Percentiles rank a stretch among this genome's conserved stretches.
phyloP scores from a whole-genome alignment of 495 filamentous ascomycete species.

The Daldinia vernicosa region DNA sequence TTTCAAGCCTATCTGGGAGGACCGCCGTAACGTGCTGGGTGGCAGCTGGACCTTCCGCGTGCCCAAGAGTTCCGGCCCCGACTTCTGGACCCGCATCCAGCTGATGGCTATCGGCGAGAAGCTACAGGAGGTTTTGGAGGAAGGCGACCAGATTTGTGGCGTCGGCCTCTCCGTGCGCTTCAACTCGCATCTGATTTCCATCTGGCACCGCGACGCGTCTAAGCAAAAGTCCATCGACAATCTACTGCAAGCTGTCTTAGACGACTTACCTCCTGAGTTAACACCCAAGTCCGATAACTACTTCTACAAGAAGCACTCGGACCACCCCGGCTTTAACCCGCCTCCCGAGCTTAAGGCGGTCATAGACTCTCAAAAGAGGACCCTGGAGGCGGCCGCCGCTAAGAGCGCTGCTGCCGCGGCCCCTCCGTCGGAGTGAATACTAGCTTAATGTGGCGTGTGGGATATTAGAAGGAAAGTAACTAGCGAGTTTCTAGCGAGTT shows the following conservation, averaged over 20 bases:
- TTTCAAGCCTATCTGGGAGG: constrained; percentile 90
- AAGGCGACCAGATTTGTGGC: constrained; percentile 82
- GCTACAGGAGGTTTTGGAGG: constrained; percentile 77
- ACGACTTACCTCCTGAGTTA: constrained; percentile 71
- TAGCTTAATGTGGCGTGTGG: neutral
- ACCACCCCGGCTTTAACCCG: constrained; percentile 65
- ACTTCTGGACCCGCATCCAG: constrained; percentile 83
- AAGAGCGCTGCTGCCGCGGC: constrained; percentile 35
- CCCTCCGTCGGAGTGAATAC: constrained; percentile 22
- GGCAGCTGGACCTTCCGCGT: constrained; percentile 91
- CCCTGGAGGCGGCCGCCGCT: constrained; percentile 50
- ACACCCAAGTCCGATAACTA: constrained; percentile 73
- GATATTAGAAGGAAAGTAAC: neutral
- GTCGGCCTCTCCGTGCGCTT: constrained; percentile 77
- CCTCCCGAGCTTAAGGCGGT: constrained; percentile 61
- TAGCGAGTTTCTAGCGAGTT: neutral
- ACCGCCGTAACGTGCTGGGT: constrained; percentile 80
- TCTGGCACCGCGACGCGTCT: constrained; percentile 86
- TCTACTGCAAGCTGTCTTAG: constrained; percentile 73
- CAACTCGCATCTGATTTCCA: constrained; percentile 78
- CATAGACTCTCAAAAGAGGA: constrained; percentile 57
- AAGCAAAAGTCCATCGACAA: constrained; percentile 76
- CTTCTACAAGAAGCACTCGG: constrained; percentile 70
- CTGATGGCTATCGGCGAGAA: constrained; percentile 86
- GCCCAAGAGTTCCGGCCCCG: constrained; percentile 72